Conservation (phyloP, 768 basidiomycete species). For the Sistotremastrum suecicum region DNA sequence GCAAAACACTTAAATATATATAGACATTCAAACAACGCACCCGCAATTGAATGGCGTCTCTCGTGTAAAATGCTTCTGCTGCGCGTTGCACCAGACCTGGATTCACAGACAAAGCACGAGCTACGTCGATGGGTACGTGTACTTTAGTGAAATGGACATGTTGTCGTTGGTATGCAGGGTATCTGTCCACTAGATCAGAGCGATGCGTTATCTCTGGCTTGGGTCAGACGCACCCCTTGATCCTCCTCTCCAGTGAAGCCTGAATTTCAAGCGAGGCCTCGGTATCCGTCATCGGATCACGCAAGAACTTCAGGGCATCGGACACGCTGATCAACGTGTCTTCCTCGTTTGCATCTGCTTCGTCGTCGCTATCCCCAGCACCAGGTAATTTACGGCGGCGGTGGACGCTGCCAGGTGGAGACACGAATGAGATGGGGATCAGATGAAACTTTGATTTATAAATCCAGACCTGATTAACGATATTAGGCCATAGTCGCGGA, state of each 20-base stretch:
- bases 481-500: slow-evolving; percentile 8
- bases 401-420: slow-evolving; percentile 44
- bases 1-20: no score
- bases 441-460: slow-evolving; percentile 72
- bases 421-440: slow-evolving; percentile 65
- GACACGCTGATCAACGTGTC: slow-evolving; percentile 38
- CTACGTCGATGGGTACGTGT: slow-evolving; percentile 70
- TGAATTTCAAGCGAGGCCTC: slow-evolving; percentile 49
- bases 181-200: slow-evolving; percentile 25
- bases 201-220: no score
- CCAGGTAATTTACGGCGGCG: slow-evolving; percentile 31
- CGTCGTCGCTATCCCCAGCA: slow-evolving; percentile 34
- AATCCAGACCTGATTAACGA: slow-evolving; percentile 73
- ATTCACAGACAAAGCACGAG: slow-evolving; percentile 47
- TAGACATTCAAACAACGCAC: no score
- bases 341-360: slow-evolving; percentile 28
- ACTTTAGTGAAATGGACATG: slow-evolving; percentile 71
- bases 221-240: slow-evolving; percentile 35
- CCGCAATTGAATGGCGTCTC: slow-evolving; percentile 81
- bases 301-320: slow-evolving; percentile 52
- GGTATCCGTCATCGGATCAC: slow-evolving; percentile 39
- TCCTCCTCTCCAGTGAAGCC: slow-evolving; percentile 51
- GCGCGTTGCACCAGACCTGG: slow-evolving; percentile 74
- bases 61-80: slow-evolving; percentile 86
- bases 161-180: slow-evolving; percentile 47